Conservation (phyloP, 2,329 filamentous ascomycete genomes). For the Alternaria sp. region DNA sequence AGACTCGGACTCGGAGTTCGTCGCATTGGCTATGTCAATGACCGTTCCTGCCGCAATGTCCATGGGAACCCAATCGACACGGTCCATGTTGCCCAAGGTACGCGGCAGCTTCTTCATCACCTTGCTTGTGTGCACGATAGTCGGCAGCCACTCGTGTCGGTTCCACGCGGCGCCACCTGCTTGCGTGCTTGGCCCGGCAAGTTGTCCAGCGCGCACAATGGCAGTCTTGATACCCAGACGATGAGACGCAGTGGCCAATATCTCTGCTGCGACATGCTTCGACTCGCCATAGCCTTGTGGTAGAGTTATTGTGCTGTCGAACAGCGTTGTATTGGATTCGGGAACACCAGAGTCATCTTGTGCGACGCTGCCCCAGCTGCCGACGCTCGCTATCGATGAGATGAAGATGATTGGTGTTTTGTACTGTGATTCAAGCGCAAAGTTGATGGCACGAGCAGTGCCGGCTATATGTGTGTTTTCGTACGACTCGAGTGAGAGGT, state of each 20-base stretch:
- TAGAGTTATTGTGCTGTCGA: slow-evolving; percentile 40
- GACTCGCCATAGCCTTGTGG: slow-evolving; percentile 51
- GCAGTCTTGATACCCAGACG: slow-evolving; percentile 31
- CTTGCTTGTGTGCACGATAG: slow-evolving; percentile 32
- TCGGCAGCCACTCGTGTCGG: slow-evolving; percentile 38
- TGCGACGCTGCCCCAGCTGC: slow-evolving; percentile 11
- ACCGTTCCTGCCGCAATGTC: slow-evolving; percentile 12
- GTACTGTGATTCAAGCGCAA: slow-evolving; percentile 7
- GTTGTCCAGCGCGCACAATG: slow-evolving; percentile 41
- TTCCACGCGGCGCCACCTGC: slow-evolving; percentile 35
- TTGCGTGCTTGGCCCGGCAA: slow-evolving; percentile 35
- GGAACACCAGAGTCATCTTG: slow-evolving; percentile 11
- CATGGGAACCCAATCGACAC: slow-evolving; percentile 39
- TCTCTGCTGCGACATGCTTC: slow-evolving; percentile 48
- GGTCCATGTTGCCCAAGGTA: slow-evolving; percentile 21
- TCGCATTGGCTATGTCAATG: slow-evolving; percentile 5
- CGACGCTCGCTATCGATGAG: slow-evolving; percentile 49
- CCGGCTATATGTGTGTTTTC: slow-evolving; percentile 23
- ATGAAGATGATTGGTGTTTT: slow-evolving; percentile 48
- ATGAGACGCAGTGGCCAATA: slow-evolving; percentile 42
- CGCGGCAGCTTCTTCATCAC: slow-evolving; percentile 30
- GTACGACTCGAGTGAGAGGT: slow-evolving; percentile 26
- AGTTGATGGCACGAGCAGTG: slow-evolving; percentile 15
- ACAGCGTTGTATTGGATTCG: slow-evolving; percentile 30
- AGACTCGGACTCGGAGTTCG: not conserved